Conservation (phyloP, 441 rosid species). For the Isatis lusitanica region DNA sequence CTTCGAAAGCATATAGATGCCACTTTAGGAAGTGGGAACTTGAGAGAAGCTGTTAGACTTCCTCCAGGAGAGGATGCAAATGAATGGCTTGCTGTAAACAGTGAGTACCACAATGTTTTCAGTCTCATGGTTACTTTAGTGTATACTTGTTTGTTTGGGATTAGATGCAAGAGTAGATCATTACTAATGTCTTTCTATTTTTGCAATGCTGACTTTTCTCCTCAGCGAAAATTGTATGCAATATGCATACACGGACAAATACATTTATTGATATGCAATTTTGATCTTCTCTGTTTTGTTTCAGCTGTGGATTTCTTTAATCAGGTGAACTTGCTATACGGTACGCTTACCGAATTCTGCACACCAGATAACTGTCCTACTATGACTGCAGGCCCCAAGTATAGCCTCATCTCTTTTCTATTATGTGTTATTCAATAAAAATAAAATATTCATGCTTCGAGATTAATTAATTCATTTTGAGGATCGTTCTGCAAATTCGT, state of each 20-base stretch:
- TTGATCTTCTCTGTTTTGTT: slow-evolving; percentile 9
- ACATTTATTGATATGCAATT: no score
- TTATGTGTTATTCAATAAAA: background rate
- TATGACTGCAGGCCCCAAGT: slow-evolving; percentile 99
- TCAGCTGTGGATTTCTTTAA: slow-evolving; percentile 99
- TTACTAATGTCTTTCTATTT: background rate
- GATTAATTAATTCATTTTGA: background rate
- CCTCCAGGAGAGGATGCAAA: slow-evolving; percentile 98
- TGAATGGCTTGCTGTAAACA: slow-evolving; percentile 97
- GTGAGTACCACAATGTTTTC: slow-evolving; percentile 43
- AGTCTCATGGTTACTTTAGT: background rate
- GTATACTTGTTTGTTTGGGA: background rate
- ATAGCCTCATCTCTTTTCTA: slow-evolving; percentile 34
- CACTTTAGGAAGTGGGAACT: slow-evolving; percentile 91
- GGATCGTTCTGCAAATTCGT: background rate
- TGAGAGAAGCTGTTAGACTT: slow-evolving; percentile 95
- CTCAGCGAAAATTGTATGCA: no score
- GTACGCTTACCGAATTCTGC: slow-evolving; percentile 96
- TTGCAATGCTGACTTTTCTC: background rate
- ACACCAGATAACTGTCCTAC: slow-evolving; percentile 97
- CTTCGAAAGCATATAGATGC: slow-evolving; percentile 97
- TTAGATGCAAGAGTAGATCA: background rate
- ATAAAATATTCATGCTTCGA: background rate
- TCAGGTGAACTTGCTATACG: slow-evolving; percentile 98
- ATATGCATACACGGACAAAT: no score